Evolutionary conservation across 1,284 basidiomycete genomes (phyloP).

Genomic region (Leccinum subfulvum): DNA sequence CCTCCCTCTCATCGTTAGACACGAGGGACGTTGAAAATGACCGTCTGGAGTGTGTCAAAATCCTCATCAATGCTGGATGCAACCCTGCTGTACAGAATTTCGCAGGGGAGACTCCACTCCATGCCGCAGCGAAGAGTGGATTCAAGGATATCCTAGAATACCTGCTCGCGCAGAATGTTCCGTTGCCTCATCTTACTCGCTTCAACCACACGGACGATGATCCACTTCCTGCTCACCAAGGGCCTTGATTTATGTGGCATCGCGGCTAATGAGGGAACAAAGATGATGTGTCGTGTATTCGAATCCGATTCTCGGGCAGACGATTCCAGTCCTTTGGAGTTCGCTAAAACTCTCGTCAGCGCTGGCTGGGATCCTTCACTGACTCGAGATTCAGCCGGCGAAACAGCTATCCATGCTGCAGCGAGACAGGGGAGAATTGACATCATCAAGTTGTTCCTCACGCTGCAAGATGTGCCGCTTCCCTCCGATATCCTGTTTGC

Average conservation of each 20-base stretch:
- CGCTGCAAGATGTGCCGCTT: neutral
- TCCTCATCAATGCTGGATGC: slow-evolving; percentile 3
- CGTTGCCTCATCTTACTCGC: neutral
- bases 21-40: neutral
- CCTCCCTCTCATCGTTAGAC: too few relatives aligned
- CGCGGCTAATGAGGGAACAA: fast-evolving
- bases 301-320: too few relatives aligned
- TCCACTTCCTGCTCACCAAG: neutral
- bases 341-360: slow-evolving; percentile 1
- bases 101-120: neutral
- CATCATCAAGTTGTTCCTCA: neutral
- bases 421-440: neutral
- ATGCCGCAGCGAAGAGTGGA: neutral
- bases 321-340: neutral
- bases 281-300: neutral
- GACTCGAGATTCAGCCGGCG: neutral
- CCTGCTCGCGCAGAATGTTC: neutral
- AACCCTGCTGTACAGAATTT: neutral
- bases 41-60: neutral
- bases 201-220: too few relatives aligned
- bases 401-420: neutral
- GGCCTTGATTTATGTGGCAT: neutral
- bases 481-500: neutral
- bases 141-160: neutral
- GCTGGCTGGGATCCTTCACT: slow-evolving; percentile 6